Conservation (phyloP, 345 rosid genomes). For the Cochlearia excelsa region DNA sequence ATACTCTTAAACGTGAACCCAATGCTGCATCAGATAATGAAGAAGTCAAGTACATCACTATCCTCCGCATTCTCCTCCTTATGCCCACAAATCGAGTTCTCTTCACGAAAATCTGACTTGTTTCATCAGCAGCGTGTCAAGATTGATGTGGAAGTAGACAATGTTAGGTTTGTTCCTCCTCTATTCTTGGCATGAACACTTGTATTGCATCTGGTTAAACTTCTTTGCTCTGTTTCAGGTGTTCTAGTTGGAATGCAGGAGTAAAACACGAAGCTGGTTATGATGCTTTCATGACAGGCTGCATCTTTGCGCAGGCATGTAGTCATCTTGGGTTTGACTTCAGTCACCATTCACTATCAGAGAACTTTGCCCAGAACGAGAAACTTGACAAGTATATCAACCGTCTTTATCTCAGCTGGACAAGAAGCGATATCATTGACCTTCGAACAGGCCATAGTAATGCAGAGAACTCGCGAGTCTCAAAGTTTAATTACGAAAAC, state of each 20-base stretch:
- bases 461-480: constrained; percentile 37
- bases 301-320: constrained; percentile 84
- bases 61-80: constrained; percentile 65
- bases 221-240: constrained; percentile 46
- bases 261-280: constrained; percentile 96
- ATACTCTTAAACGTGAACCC: constrained; percentile 62
- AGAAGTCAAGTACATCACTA: constrained; percentile 66
- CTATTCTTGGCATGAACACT: constrained; percentile 9
- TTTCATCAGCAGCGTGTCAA: constrained; percentile 43
- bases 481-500: constrained; percentile 48
- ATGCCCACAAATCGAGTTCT: constrained; percentile 64
- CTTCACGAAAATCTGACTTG: constrained; percentile 37
- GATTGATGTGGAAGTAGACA: constrained; percentile 81
- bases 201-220: constrained; percentile 1
- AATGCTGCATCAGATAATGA: constrained; percentile 52
- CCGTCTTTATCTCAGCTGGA: constrained; percentile 84
- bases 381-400: constrained; percentile 63
- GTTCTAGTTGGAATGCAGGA: constrained; percentile 73
- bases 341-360: constrained; percentile 38
- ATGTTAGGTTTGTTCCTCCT: constrained; percentile 53
- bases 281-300: constrained; percentile 99
- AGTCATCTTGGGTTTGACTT: constrained; percentile 72
- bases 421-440: constrained; percentile 60
- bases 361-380: constrained; percentile 48
- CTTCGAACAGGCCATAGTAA: constrained; percentile 50